Conservation (phyloP, 441 rosid genomes). For the Gossypium laxum region DNA sequence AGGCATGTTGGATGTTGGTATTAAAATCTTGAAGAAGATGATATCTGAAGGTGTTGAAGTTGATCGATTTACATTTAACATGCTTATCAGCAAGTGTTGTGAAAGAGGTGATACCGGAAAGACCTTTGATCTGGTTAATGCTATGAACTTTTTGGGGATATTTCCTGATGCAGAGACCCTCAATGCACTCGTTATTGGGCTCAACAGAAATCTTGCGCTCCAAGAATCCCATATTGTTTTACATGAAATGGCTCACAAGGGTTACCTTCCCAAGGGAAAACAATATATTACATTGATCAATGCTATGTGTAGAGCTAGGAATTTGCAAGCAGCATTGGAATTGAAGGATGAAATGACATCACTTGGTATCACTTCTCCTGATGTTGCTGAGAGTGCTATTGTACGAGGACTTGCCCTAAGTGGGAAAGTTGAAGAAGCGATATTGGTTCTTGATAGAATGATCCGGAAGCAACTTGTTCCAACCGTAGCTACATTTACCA, state of each 20-base stretch:
- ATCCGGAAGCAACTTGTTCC: slow-evolving; percentile 47
- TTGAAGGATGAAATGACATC: slow-evolving; percentile 62
- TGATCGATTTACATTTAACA: slow-evolving; percentile 41
- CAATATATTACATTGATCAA: slow-evolving; percentile 50
- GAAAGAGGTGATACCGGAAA: slow-evolving; percentile 31
- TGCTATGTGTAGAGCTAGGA: slow-evolving; percentile 54
- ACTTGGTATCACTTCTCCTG: slow-evolving; percentile 29
- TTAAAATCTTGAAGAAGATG: slow-evolving; percentile 50
- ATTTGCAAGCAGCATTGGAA: slow-evolving; percentile 46
- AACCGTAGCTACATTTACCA: slow-evolving; percentile 61
- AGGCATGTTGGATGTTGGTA: slow-evolving; percentile 46
- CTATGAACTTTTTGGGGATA: slow-evolving; percentile 41
- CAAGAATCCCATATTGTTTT: slow-evolving; percentile 43
- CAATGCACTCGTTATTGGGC: slow-evolving; percentile 35
- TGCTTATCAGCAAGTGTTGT: slow-evolving; percentile 49
- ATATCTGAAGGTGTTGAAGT: slow-evolving; percentile 38
- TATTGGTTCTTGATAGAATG: slow-evolving; percentile 48
- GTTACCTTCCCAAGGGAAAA: slow-evolving; percentile 36
- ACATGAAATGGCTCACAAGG: slow-evolving; percentile 49
- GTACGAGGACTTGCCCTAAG: slow-evolving; percentile 69
- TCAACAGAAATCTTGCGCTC: slow-evolving; percentile 40
- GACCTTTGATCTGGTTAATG: slow-evolving; percentile 43
- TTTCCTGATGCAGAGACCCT: slow-evolving; percentile 35
- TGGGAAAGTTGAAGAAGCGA: slow-evolving; percentile 72
- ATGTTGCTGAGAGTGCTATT: slow-evolving; percentile 74